Evolutionary conservation across 2,329 filamentous ascomycete genomes (phyloP).

Genomic region (Xylariales sp.): DNA sequence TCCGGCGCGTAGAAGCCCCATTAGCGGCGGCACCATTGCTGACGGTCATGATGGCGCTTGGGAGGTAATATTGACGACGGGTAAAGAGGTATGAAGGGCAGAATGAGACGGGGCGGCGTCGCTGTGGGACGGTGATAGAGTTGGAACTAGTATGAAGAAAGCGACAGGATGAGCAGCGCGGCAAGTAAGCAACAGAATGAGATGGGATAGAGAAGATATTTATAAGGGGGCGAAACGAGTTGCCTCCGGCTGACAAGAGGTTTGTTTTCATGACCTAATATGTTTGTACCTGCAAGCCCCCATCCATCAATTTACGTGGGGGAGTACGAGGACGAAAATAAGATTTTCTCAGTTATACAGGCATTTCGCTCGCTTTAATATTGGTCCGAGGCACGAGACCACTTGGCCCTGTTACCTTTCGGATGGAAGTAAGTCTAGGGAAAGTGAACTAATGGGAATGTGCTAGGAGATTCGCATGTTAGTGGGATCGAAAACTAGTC

Average conservation of each 20-base stretch:
- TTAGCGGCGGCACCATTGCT: slow-evolving; percentile 28
- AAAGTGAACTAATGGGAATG: slow-evolving; percentile 6
- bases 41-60: slow-evolving; percentile 28
- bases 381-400: slow-evolving; percentile 31
- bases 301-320: slow-evolving; percentile 5
- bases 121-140: neutral
- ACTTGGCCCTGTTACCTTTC: slow-evolving; percentile 11
- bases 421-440: neutral
- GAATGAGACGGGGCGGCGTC: slow-evolving; percentile 6
- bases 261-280: slow-evolving; percentile 6
- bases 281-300: neutral
- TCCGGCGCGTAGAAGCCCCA: slow-evolving; percentile 37
- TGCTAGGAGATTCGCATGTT: neutral
- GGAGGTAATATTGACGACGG: slow-evolving; percentile 3
- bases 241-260: neutral
- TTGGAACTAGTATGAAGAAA: slow-evolving; percentile 1
- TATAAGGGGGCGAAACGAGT: neutral
- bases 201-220: slow-evolving; percentile 9
- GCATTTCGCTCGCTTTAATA: slow-evolving; percentile 29
- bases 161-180: slow-evolving; percentile 13
- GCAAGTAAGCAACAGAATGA: slow-evolving; percentile 10
- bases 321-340: slow-evolving; percentile 8
- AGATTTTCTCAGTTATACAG: slow-evolving; percentile 10
- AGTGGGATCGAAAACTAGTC: neutral
- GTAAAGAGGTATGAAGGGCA: slow-evolving; percentile 1